These are phyloP conservation scores for Lachnellula suecica DNA, from an alignment of 2,329 filamentous ascomycete species.

Conservation along the genomic window DNA sequence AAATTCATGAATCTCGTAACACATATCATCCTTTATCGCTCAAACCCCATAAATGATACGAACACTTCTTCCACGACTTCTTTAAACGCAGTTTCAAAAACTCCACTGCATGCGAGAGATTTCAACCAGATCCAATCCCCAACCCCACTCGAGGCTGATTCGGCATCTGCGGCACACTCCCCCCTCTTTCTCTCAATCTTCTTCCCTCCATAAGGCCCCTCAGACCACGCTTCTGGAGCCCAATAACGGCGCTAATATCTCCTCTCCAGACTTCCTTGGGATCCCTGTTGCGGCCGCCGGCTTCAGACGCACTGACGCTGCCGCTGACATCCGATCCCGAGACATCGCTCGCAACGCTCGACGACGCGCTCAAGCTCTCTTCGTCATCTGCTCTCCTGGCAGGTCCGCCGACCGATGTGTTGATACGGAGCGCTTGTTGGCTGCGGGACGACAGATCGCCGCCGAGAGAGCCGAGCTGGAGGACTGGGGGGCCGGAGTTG, in stretches of 20 bases:
- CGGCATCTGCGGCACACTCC: conserved; percentile 35
- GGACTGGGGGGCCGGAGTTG: conserved; percentile 7
- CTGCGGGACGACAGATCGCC: conserved; percentile 17
- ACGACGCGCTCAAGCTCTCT: conserved; percentile 32
- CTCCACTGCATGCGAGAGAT: not conserved
- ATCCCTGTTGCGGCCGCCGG: conserved; percentile 39
- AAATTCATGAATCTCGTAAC: too few relatives aligned
- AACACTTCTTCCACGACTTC: too few relatives aligned
- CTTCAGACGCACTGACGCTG: conserved; percentile 38
- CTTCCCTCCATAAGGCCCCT: conserved; percentile 93
- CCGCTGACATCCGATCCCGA: conserved; percentile 27
- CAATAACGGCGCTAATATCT: conserved; percentile 86
- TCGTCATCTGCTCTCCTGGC: conserved; percentile 33
- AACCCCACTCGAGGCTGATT: conserved; percentile 45
- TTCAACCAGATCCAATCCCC: conserved; percentile 43
- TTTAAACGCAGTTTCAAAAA: too few relatives aligned
- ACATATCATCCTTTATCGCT: too few relatives aligned
- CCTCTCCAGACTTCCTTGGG: conserved; percentile 73
- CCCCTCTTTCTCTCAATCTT: conserved; percentile 72
- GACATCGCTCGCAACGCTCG: conserved; percentile 28
- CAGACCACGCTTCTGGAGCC: conserved; percentile 88
- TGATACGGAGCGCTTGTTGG: conserved; percentile 43
- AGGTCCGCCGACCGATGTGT: conserved; percentile 45
- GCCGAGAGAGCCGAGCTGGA: conserved; percentile 19
- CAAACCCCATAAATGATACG: too few relatives aligned